Evolutionary conservation across 2,329 filamentous ascomycete genomes (phyloP), one percentile per base, ranked within the genome.

Genomic region (Penicillium sp.): DNA sequence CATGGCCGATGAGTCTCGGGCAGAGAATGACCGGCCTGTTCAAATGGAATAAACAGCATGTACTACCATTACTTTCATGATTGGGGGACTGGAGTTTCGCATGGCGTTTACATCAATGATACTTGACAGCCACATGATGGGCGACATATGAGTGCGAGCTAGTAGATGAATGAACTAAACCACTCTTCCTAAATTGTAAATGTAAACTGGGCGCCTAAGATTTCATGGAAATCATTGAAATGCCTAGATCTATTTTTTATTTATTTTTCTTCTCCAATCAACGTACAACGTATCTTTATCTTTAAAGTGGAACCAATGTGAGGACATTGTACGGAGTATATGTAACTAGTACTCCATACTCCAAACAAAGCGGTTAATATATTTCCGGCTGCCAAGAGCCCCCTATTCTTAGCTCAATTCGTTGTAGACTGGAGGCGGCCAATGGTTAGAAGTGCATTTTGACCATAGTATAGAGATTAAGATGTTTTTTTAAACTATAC

Each of bases 1-100:
- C 72, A 87, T 87, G 70, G 90, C 90, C 42, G 91, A 91, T 38
- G 90, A 96, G 78, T 84, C 90, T 63, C 91, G 89, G 55, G 86
- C 87, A 25, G 91, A 96, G 70, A 97, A 97, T 75, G 91, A 89
- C 67, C 87, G 91, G 77, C 87, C 82, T 82, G 66, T 47, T 50
- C 42, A 56, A 54, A 37, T 37, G 46, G 50, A 47, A 43, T 46
- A 33, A 58, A 57, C 38, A 57, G 52, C 29, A 60, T 67, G 60
- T 67, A 65, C 60, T 57, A 65, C 43, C 59, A 66, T 42, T 64
- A 59, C 55, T 50, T 67, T 67, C 51, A 68, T 53, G 61, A 66
- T 56, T 60, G 38, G 58, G 65, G 63, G 50, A 59, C 47, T 58
- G 64, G 65, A 65, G 65, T 64, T 63, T 59, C 51, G 41, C 51